Base-by-base conservation (phyloP, 225 moss, liverwort and hornwort genomes). In the Anthoceros angustus region DNA sequence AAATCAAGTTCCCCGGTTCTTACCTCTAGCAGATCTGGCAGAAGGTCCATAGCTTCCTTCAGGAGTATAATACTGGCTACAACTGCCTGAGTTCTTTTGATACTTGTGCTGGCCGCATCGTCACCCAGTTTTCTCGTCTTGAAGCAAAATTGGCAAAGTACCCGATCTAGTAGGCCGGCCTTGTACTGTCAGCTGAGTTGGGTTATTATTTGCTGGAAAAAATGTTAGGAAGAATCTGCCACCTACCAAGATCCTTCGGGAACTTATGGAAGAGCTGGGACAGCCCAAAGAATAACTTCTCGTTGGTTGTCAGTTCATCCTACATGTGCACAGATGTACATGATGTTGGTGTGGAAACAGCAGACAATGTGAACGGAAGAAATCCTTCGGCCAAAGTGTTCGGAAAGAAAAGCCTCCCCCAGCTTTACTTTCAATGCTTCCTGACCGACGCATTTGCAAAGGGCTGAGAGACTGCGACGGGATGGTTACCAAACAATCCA, bases 231-330 rank as follows among this genome's bases (percentile, higher is more conserved):
- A 32, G 20, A 66, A 41, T 14, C 39, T 8, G 7, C 10, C 25
- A 49, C 48, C 25, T 68, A 93, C 89, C 89, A 73, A 85, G 83
- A 69, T 88, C 83, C 69, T 82, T 91, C 20, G 94, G 90, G 77
- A 95, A 82, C 69, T 84, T 95, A 68, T 83, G 84, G 67, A 95
- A 80, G 49, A 83, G 80, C 66, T 91, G 79, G 18, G 77, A 72
- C 39, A 91, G 83, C 67, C 86, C 95, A 61, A 78, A 79, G 68
- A 82, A 91, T 43, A 95, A 75, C 43, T 85, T 71, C 43, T 91
- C 86, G 74, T 88, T 73, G 65, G 73, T 84, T 32, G 82, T 91
- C 66, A 91, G 88, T 67, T 95, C 95, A 80, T 95, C 95, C 87
- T 93, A 77, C 69, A 67, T 65, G 66, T 62, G 39, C 32, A 16